phyloP scores from a whole-genome alignment of 2,329 filamentous ascomycete species.

The Pseudogymnoascus sp. region DNA sequence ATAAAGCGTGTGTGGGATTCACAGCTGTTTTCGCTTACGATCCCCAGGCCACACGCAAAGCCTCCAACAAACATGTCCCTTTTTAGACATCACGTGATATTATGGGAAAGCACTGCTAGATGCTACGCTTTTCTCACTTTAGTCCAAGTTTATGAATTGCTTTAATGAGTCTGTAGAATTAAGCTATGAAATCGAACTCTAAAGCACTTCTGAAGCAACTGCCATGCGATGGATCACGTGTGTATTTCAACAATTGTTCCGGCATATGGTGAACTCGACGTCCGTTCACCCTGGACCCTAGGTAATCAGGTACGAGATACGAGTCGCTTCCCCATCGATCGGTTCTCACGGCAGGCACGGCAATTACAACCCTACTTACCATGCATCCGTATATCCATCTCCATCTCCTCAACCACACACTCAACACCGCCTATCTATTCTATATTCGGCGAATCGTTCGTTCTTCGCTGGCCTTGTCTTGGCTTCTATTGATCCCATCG shows the following conservation, averaged over 20 bases:
- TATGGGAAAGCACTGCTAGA: background rate
- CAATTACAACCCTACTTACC: background rate
- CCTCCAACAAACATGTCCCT: no score
- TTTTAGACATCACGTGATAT: background rate
- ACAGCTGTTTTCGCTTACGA: no score
- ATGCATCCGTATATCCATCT: background rate
- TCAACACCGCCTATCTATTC: background rate
- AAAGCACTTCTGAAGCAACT: background rate
- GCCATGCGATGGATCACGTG: background rate
- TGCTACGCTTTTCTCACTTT: background rate
- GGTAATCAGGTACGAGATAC: background rate
- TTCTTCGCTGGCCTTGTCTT: background rate
- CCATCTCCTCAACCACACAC: background rate
- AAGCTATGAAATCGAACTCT: background rate
- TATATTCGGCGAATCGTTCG: background rate
- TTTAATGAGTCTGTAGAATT: background rate
- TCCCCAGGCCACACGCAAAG: no score
- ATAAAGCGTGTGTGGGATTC: no score
- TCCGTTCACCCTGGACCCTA: background rate
- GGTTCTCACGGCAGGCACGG: background rate
- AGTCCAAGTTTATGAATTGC: background rate
- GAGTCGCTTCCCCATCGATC: background rate
- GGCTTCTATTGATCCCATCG: background rate
- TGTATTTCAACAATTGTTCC: background rate
- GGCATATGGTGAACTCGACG: background rate